Conservation (phyloP, 495 filamentous ascomycete genomes). For the Durotheca rogersii region DNA sequence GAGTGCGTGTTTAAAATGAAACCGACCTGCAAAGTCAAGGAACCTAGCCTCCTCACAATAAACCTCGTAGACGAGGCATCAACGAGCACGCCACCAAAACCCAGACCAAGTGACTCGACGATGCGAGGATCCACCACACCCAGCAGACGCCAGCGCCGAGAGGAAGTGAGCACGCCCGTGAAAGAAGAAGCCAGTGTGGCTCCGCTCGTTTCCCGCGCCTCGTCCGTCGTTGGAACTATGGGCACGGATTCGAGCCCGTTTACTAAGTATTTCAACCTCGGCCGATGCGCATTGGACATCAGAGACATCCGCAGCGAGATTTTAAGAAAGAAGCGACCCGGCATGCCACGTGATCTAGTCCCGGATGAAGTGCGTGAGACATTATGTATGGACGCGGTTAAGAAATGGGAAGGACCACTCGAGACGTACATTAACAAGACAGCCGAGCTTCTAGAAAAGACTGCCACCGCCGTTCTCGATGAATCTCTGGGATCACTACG, state of each 20-base stretch:
- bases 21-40: constrained; percentile 46
- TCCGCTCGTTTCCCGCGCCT: constrained; percentile 12
- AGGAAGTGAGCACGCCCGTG: constrained; percentile 9
- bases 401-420: constrained; percentile 39
- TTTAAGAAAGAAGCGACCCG: constrained; percentile 39
- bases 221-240: constrained; percentile 8
- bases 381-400: constrained; percentile 40
- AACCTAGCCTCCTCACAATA: constrained; percentile 31
- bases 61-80: constrained; percentile 31
- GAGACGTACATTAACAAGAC: constrained; percentile 40
- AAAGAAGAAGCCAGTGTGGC: constrained; percentile 20
- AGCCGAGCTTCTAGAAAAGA: constrained; percentile 33
- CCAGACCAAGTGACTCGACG: constrained; percentile 28
- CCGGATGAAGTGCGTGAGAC: constrained; percentile 43
- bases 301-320: constrained; percentile 43
- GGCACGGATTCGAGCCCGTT: constrained; percentile 17
- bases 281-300: constrained; percentile 32
- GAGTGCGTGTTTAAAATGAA: constrained; percentile 40
- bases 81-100: constrained; percentile 23
- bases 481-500: constrained; percentile 39
- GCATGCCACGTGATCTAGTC: constrained; percentile 45
- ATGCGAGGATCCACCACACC: constrained; percentile 21
- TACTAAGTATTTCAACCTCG: constrained; percentile 16
- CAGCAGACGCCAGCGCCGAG: constrained; percentile 22
- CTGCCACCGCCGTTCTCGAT: constrained; percentile 36